These are phyloP conservation scores for Pleoardoris graminearum DNA, from an alignment of 2,329 filamentous ascomycete species.

Conservation along the genomic window DNA sequence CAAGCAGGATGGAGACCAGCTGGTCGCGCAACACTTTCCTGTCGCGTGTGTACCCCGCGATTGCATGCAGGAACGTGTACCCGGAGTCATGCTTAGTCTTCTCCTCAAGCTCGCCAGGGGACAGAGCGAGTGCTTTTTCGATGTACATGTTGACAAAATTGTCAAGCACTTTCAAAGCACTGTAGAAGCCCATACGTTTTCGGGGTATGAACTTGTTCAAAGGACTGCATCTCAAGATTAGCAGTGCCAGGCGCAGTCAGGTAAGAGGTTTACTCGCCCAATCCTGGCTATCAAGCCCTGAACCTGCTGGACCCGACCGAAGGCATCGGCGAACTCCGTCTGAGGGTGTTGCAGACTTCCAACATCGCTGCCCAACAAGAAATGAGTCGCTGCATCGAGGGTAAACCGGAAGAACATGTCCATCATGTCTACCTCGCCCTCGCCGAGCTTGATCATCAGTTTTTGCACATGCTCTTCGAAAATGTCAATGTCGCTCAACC, in stretches of 20 bases:
- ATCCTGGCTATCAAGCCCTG: conserved; percentile 69
- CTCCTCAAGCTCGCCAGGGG: conserved; percentile 70
- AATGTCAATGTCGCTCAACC: conserved; percentile 77
- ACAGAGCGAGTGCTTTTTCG: conserved; percentile 69
- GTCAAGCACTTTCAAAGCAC: conserved; percentile 70
- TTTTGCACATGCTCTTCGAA: conserved; percentile 79
- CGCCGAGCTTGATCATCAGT: conserved; percentile 67
- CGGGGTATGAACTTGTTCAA: conserved; percentile 67
- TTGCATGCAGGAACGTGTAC: conserved; percentile 85
- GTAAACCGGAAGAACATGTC: conserved; percentile 78
- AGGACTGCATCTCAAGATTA: conserved; percentile 50
- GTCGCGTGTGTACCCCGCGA: conserved; percentile 76
- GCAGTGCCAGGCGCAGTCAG: neutral
- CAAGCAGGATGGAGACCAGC: conserved; percentile 71
- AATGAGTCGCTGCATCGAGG: conserved; percentile 83
- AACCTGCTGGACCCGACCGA: conserved; percentile 75
- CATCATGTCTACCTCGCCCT: conserved; percentile 66
- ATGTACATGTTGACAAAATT: conserved; percentile 78
- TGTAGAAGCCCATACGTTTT: conserved; percentile 62
- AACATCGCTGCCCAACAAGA: conserved; percentile 78
- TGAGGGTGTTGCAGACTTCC: conserved; percentile 61
- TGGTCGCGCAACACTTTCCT: conserved; percentile 77
- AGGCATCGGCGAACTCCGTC: conserved; percentile 76
- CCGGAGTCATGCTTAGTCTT: conserved; percentile 71
- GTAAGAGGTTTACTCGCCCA: conserved; percentile 52